Conservation (phyloP, 495 filamentous ascomycete genomes). For the Aspergillus olivimuriae region DNA sequence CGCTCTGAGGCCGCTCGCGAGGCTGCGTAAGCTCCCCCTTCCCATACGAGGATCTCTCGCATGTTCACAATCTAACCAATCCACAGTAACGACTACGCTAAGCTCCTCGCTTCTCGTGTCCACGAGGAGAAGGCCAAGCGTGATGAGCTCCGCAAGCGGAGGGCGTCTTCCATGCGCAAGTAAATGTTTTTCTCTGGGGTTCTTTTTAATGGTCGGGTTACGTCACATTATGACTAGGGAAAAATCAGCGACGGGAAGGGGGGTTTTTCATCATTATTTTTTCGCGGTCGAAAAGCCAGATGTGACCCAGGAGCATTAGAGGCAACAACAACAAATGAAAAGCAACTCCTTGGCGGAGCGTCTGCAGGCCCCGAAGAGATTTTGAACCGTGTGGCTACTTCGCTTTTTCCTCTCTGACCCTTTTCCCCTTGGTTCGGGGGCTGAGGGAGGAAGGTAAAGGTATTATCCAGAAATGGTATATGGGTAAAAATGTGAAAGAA, state of each 20-base stretch:
- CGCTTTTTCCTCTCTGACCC: background rate
- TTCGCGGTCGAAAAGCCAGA: constrained; percentile 3
- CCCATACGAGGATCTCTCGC: background rate
- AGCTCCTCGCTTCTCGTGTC: constrained; percentile 91
- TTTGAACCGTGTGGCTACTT: background rate
- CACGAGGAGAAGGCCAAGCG: constrained; percentile 87
- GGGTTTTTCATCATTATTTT: constrained; percentile 9
- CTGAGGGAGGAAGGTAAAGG: background rate
- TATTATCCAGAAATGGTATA: constrained; percentile 4
- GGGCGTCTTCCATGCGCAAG: constrained; percentile 94
- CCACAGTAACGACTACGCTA: constrained; percentile 75
- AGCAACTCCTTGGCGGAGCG: constrained; percentile 1
- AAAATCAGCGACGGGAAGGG: constrained; percentile 20
- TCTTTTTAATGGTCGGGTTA: constrained; percentile 35
- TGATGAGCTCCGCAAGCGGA: constrained; percentile 87
- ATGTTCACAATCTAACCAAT: background rate
- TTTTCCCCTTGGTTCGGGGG: background rate
- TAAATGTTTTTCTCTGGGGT: constrained; percentile 46
- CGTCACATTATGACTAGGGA: constrained; percentile 24
- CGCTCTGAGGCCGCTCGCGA: constrained; percentile 91
- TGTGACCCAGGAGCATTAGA: constrained; percentile 8
- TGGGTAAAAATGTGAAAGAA: constrained; percentile 8
- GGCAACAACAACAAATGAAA: background rate
- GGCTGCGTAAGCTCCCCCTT: constrained; percentile 75
- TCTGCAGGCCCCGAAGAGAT: constrained; percentile 3